A percentile compares a stretch with the other conserved stretches of the same genome.
phyloP scores from a whole-genome alignment of 2,329 filamentous ascomycete species.

The Cytospora chrysosperma region DNA sequence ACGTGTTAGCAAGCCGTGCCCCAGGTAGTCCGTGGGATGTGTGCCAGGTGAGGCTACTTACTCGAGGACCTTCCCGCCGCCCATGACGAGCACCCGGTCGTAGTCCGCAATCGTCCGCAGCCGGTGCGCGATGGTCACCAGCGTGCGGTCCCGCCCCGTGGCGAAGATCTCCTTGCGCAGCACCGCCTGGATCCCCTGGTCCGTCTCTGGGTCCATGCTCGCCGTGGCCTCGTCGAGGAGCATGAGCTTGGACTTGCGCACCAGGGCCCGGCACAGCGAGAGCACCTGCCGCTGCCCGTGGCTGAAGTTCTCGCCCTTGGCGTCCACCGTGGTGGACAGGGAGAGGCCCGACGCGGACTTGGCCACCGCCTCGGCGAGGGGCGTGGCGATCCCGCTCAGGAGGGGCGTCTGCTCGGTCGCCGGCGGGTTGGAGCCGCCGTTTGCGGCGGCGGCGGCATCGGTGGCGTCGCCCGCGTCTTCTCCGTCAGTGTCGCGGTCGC shows the following conservation, averaged over 20 bases:
- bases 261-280: conserved; percentile 55
- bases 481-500: conserved; percentile 35
- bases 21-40: background rate
- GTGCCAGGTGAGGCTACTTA: background rate
- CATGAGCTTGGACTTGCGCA: conserved; percentile 55
- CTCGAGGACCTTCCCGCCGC: conserved; percentile 53
- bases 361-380: conserved; percentile 25
- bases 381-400: conserved; percentile 13
- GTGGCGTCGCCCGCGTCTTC: conserved; percentile 33
- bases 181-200: conserved; percentile 54
- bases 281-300: conserved; percentile 59
- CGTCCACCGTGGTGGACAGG: conserved; percentile 48
- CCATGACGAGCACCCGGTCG: conserved; percentile 58
- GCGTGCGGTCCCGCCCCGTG: conserved; percentile 45
- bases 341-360: conserved; percentile 31
- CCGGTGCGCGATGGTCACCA: conserved; percentile 59
- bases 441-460: conserved; percentile 8
- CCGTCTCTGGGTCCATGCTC: conserved; percentile 59
- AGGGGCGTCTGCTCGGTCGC: conserved; percentile 24
- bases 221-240: conserved; percentile 59
- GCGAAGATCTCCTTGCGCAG: conserved; percentile 49
- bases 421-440: background rate
- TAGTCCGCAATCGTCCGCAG: conserved; percentile 60
- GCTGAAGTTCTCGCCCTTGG: conserved; percentile 55
- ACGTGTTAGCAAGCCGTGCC: conserved; percentile 11